Conservation (phyloP, 495 filamentous ascomycete genomes). For the Rostrohypoxylon terebratum region DNA sequence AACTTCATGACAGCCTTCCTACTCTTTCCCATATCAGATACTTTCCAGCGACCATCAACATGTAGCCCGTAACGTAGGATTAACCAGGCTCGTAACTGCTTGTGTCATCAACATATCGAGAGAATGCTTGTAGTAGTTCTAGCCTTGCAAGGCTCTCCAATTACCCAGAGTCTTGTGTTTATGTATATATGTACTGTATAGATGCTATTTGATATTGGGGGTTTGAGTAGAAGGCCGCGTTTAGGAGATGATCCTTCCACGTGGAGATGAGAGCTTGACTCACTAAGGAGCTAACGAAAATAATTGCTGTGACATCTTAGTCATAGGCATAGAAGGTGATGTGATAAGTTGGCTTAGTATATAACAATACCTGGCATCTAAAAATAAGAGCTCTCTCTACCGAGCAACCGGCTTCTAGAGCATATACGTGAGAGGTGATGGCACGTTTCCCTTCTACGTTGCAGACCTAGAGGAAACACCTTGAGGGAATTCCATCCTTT, state of each 20-base stretch:
- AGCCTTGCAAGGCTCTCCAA: neutral
- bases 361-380: neutral
- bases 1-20: neutral
- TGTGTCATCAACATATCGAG: neutral
- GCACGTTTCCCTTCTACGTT: slow-evolving; percentile 36
- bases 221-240: no score
- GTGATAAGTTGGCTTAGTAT: neutral
- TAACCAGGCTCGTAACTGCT: neutral
- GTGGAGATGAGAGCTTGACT: no score
- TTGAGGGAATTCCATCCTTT: slow-evolving; percentile 15
- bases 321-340: neutral
- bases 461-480: slow-evolving; percentile 10
- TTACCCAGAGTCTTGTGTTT: neutral
- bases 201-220: no score
- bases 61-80: slow-evolving; percentile 20
- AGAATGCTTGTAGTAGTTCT: neutral
- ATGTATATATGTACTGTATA: neutral
- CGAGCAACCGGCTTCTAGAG: neutral
- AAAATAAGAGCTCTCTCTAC: neutral
- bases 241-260: no score
- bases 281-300: neutral
- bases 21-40: neutral
- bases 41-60: neutral
- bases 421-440: slow-evolving; percentile 13
- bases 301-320: neutral